These are phyloP conservation scores for Kwoniella shandongensis DNA, from an alignment of 768 basidiomycete genomes.

Conservation along the genomic window DNA sequence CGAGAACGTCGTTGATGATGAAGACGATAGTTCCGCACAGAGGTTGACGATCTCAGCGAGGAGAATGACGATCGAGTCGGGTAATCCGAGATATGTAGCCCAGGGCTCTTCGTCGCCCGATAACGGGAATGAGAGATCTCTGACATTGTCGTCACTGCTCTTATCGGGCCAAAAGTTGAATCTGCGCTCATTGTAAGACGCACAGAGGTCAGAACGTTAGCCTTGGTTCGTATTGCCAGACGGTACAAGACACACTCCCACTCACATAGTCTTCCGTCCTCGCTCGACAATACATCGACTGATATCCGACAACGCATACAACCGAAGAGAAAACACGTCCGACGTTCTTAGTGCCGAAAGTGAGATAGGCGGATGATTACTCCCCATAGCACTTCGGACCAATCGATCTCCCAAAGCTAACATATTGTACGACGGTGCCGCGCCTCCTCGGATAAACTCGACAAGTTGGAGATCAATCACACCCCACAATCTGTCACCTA, in stretches of 20 bases:
- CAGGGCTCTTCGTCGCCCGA: slow-evolving; percentile 24
- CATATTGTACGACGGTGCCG: slow-evolving; percentile 31
- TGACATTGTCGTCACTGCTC: background rate
- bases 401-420: slow-evolving; percentile 28
- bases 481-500: slow-evolving; percentile 21
- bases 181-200: slow-evolving; percentile 2
- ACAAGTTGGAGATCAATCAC: slow-evolving; percentile 30
- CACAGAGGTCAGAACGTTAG: background rate
- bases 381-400: slow-evolving; percentile 14
- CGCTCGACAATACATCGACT: slow-evolving; percentile 29
- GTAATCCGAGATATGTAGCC: slow-evolving; percentile 31
- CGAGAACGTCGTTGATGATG: background rate
- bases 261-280: slow-evolving; percentile 25
- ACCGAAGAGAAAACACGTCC: slow-evolving; percentile 23
- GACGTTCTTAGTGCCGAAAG: slow-evolving; percentile 13
- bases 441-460: slow-evolving; percentile 32
- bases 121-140: background rate
- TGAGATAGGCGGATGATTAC: slow-evolving; percentile 12
- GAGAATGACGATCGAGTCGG: slow-evolving; percentile 27
- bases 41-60: slow-evolving; percentile 31
- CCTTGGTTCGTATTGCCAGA: background rate
- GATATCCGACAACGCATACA: slow-evolving; percentile 30
- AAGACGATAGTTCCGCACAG: slow-evolving; percentile 15
- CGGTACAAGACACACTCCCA: too few relatives aligned
- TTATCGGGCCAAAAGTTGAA: slow-evolving; percentile 25